phyloP scores from a whole-genome alignment of 441 rosid species.

The Adansonia grandidieri region DNA sequence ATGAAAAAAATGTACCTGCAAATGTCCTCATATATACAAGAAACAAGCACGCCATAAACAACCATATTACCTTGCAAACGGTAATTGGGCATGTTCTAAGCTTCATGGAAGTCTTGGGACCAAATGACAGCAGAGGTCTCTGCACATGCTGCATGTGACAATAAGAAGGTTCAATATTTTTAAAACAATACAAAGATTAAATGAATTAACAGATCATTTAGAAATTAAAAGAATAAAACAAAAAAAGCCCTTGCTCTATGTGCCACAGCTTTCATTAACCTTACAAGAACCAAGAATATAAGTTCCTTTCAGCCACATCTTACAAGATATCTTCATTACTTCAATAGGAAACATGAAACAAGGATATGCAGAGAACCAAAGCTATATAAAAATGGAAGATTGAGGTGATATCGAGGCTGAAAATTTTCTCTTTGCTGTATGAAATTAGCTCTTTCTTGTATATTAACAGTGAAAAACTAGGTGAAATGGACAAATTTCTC shows the following conservation, averaged over 20 bases:
- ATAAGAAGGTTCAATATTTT: slow-evolving; percentile 25
- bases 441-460: not conserved
- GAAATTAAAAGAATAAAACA: not conserved
- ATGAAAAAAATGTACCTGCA: slow-evolving; percentile 25
- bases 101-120: slow-evolving; percentile 85
- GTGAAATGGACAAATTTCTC: not conserved
- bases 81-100: slow-evolving; percentile 81
- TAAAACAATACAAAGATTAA: not conserved
- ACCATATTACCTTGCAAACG: slow-evolving; percentile 84
- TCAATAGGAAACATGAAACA: not conserved
- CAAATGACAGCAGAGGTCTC: slow-evolving; percentile 90
- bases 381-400: not conserved
- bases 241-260: too few species aligned
- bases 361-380: not conserved
- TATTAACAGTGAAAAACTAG: not conserved
- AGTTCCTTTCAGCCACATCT: slow-evolving; percentile 6
- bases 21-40: not conserved
- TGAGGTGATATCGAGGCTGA: not conserved
- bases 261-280: slow-evolving; percentile 3
- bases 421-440: not conserved
- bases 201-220: slow-evolving; percentile 6
- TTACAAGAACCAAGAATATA: not conserved
- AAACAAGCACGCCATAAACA: slow-evolving; percentile 21
- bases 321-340: not conserved
- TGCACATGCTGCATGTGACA: slow-evolving; percentile 79